Base-by-base conservation (phyloP, 306 rosid species). In the Mimosa pudica region DNA sequence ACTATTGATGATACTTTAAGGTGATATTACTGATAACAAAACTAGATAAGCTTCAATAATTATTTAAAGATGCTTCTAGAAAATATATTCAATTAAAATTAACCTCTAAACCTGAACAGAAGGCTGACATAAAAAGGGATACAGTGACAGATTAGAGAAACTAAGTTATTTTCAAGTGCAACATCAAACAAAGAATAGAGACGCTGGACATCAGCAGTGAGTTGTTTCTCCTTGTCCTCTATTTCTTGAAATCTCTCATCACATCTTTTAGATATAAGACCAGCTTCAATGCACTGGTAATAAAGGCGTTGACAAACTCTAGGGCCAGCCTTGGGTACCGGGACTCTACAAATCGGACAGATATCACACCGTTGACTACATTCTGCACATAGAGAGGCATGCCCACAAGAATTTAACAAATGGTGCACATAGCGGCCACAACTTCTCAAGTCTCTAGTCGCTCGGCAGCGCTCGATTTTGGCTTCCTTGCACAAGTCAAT, bases 391-490 rank as follows among this genome's bases (percentile, higher is more conserved):
- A 96, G 87, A 16, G 99, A 88, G 46, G 99, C 98, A 77, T 96
- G 99, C 42, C 97, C 94, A 74, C 99, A 96, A 14, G 97, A 89
- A 80, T 54, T 89, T 88, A 93, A 79, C 69, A 89, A 88, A 71
- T 88, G 89, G 64, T 80, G 93, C 24, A 96, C 99, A 74, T 75
- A 79, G 55, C 97, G 96, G 36, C 97, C 98, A 82, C 99, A 96
- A 79, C 98, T 96, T 83, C 99, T 90, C 89, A 96, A 87, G 86
- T 96, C 99, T 82, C 99, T 87, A 18, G 98, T 93, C 52, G 99
- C 99, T 41, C 99, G 93, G 84, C 99, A 96, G 51, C 79, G 86
- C 86, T 96, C 99, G 70, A 96, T 89, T 88, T 90, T 96, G 55
- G 99, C 96, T 84, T 96, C 97, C 79, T 93, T 92, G 77, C 99